These are phyloP conservation scores for Crithidia sp. DNA, from an alignment of 208 protist genomes.

Conservation along the genomic window DNA sequence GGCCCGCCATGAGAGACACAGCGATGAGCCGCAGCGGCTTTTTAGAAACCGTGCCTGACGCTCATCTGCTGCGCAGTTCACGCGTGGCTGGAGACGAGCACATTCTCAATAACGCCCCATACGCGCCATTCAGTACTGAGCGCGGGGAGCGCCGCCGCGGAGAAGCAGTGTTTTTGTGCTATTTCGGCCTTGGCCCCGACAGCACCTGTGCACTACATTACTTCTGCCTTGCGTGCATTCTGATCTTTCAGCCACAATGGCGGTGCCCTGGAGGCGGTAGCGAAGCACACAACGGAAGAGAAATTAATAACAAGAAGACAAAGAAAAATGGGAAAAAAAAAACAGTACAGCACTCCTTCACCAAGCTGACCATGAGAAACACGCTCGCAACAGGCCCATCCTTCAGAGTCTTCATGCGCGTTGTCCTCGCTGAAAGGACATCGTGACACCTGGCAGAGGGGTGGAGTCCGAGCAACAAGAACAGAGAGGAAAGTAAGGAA, in stretches of 20 bases:
- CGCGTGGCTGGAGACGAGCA: too few relatives aligned
- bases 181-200: too few relatives aligned
- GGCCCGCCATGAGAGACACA: too few relatives aligned
- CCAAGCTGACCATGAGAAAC: neutral
- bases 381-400: neutral
- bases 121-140: too few relatives aligned
- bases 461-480: neutral
- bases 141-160: too few relatives aligned
- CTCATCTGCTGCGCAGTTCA: too few relatives aligned
- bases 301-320: neutral
- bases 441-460: neutral
- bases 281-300: neutral
- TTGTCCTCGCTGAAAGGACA: neutral
- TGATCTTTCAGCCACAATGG: neutral
- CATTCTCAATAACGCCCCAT: too few relatives aligned
- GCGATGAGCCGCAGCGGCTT: too few relatives aligned
- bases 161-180: too few relatives aligned
- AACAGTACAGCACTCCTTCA: constrained; percentile 13
- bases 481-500: neutral
- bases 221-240: too few relatives aligned
- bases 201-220: too few relatives aligned
- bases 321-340: constrained; percentile 6
- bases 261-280: neutral
- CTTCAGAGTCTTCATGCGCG: neutral
- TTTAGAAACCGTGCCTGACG: too few relatives aligned